Base-by-base conservation (phyloP, 2,329 filamentous ascomycete species). In the Harringtonia aguacate region DNA sequence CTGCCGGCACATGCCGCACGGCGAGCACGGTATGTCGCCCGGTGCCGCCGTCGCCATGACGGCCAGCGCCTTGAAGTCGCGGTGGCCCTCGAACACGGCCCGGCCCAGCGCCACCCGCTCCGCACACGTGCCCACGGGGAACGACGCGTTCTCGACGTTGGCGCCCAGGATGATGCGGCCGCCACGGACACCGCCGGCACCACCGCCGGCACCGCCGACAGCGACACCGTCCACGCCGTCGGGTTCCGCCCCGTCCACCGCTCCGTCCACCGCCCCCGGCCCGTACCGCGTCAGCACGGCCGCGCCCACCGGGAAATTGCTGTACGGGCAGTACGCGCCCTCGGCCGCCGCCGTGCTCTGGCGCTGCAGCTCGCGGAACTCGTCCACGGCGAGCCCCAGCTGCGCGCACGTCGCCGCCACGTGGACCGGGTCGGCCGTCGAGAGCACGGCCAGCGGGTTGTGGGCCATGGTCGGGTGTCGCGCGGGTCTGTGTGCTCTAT, bases 1-100 rank as follows among this genome's bases (percentile, higher is more conserved):
- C 61, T 95, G 90, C 55, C 90, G 73, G 62, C 90, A 97, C 88
- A 95, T 95, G 44, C 92, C 92, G 60, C 92, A 98, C 1, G 92
- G 92, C 49, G 81, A 81, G 39, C 75, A 75, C 4, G 80, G 78
- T 27, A 18, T 31, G 14, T 39, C 28, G 8, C 78, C 76, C 3
- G 45, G 31, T 28, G 63, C 65, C 35, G 85, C 82, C 59, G 95
- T 85, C 7, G 89, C 94, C 8, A 85, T 76, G 4, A 98, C 88
- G 15, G 85, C 90, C 20, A 98, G 64, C 18, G 89, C 90, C 56
- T 78, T 81, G 65, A 94, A 86, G 27, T 54, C 56, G 8, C 51
- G 64, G 51, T 74, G 63, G 4, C 76, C 75, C 41, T 66, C 66
- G 8, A 77, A 75, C 6, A 95, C 76, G 20, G 90, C 90, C 33